Percentiles rank a stretch among this genome's conserved stretches.
Conservation (phyloP, 192 early-diverging fungal genomes). For the Haplosporangium gracile region DNA sequence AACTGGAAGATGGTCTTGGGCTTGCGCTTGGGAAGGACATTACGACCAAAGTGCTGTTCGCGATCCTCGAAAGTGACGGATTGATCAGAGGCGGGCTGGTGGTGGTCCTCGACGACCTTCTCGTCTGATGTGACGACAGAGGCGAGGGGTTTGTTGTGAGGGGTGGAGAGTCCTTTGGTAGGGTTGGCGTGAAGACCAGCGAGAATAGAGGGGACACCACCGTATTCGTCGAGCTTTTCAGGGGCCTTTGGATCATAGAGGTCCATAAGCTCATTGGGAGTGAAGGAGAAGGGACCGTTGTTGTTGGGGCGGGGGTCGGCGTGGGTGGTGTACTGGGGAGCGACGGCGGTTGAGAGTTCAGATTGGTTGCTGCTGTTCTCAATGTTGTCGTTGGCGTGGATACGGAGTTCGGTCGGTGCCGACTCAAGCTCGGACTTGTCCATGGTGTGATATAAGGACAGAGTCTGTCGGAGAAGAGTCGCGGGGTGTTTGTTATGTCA, state of each 20-base stretch:
- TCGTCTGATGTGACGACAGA: conserved; percentile 49
- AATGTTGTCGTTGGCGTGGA: conserved; percentile 1
- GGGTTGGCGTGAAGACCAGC: conserved; percentile 62
- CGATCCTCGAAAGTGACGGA: conserved; percentile 60
- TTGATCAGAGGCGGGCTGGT: not conserved
- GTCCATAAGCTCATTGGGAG: conserved; percentile 58
- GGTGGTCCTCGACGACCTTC: not conserved
- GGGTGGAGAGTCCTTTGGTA: conserved; percentile 56
- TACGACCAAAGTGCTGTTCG: conserved; percentile 70
- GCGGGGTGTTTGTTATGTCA: not conserved
- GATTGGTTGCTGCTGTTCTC: conserved; percentile 7
- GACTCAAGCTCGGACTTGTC: conserved; percentile 24
- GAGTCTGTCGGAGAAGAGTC: not conserved
- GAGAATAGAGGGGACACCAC: conserved; percentile 63
- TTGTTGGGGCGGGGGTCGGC: conserved; percentile 50
- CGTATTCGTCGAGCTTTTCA: conserved; percentile 52
- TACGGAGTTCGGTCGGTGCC: not conserved
- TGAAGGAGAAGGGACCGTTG: conserved; percentile 65
- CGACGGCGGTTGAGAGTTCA: conserved; percentile 13
- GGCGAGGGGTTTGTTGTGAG: conserved; percentile 31
- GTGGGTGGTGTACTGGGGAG: conserved; percentile 19
- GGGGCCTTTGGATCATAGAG: conserved; percentile 69
- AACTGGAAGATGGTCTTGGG: conserved; percentile 77
- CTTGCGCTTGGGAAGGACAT: conserved; percentile 76
- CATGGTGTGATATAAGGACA: conserved; percentile 10